phyloP scores from a whole-genome alignment of 306 rosid genomes.

The Senna tora region DNA sequence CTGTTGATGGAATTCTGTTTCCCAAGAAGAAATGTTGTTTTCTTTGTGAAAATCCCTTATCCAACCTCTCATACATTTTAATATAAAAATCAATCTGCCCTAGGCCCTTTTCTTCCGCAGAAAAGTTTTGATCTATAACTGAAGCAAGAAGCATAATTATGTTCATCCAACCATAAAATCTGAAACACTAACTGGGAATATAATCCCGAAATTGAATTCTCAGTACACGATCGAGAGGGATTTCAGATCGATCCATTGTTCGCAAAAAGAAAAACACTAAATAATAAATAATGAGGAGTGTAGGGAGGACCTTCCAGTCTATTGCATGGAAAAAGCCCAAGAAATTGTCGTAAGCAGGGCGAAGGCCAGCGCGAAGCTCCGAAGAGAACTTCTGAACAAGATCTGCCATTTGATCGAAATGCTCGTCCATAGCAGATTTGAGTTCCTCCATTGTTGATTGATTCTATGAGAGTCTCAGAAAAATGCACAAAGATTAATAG shows the following conservation, averaged over 20 bases:
- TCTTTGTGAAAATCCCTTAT: background rate
- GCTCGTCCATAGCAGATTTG: slow-evolving; percentile 74
- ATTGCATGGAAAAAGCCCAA: slow-evolving; percentile 89
- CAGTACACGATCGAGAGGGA: background rate
- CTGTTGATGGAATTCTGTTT: background rate
- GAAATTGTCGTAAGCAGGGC: slow-evolving; percentile 78
- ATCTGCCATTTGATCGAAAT: slow-evolving; percentile 75
- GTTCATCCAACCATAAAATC: background rate
- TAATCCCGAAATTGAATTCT: background rate
- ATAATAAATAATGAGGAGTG: background rate
- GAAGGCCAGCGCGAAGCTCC: slow-evolving; percentile 71
- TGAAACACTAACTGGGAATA: background rate
- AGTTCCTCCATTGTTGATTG: slow-evolving; percentile 68
- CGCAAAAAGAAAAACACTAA: background rate
- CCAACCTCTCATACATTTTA: background rate
- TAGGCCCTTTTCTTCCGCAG: background rate
- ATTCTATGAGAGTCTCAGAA: background rate
- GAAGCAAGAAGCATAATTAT: background rate
- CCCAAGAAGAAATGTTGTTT: background rate
- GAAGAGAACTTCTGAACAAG: slow-evolving; percentile 73
- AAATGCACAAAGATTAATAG: background rate
- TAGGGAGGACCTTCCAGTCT: slow-evolving; percentile 73
- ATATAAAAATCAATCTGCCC: background rate
- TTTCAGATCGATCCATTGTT: background rate
- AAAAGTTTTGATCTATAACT: background rate